Base-by-base conservation (phyloP, 1,284 basidiomycete genomes). In the Chondrostereum purpureum region DNA sequence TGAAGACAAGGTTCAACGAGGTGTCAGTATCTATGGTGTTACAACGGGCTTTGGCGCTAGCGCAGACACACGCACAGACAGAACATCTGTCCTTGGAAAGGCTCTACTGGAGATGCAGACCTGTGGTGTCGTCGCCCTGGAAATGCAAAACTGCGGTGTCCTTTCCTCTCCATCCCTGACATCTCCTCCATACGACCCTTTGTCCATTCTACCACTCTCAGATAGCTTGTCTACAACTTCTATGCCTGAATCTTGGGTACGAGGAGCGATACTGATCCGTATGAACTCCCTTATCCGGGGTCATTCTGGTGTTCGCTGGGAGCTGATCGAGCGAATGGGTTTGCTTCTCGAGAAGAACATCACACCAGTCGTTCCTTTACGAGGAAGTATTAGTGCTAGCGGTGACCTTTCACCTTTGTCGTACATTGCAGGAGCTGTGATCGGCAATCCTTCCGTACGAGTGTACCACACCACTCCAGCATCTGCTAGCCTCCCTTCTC, bases 161-260 rank as follows among this genome's bases (percentile, higher is more conserved):
- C 27, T 31, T 8, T 8, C 27, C 8, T 8, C n/a, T n/a, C 27
- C 27, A 8, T 31, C 27, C 8, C 27, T 8, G 8, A 31, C n/a
- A 8, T 31, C 27, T 31, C n/a, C n/a, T n/a, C n/a, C n/a, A n/a
- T n/a, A 31, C 27, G n/a, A 31, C n/a, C n/a, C 27, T 31, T 31
- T n/a, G n/a, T 31, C 27, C n/a, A 31, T 31, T 31, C 68, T 83
- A 10, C 84, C 86, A 13, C 76, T 87, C 23, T 67, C 73, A 16
- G 81, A 85, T 53, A 80, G 83, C 1, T 59, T 82, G n/a, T 64
- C 73, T n/a, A 77, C 78, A 17, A 76, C 77, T 42, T 79, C 74
- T 50, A 90, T 92, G 85, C 91, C 91, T n/a, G 83, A 88, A 51
- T 69, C 88, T 5, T 92, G 90, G 85, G 89, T 91, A n/a, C 81